phyloP scores from a whole-genome alignment of 2,329 filamentous ascomycete species.

The Sporothrix pallida region DNA sequence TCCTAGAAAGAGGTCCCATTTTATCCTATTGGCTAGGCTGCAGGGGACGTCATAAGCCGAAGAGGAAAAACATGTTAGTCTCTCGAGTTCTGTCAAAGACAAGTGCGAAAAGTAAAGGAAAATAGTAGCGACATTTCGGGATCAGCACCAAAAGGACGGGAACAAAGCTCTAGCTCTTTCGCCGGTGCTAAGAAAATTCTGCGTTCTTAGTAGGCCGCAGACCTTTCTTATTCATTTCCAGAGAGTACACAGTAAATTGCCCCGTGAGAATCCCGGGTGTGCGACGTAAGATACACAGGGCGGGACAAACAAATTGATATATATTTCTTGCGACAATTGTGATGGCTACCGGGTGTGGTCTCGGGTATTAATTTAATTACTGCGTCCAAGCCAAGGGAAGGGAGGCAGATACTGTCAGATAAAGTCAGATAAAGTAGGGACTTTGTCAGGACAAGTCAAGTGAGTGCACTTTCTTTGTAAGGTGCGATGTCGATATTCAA shows the following conservation, averaged over 20 bases:
- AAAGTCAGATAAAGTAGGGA: too few relatives aligned
- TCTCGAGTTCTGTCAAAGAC: not conserved
- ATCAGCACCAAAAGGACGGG: not conserved
- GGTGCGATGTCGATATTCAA: not conserved
- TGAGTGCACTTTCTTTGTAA: not conserved
- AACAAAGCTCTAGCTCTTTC: not conserved
- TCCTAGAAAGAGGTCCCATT: constrained; percentile 1
- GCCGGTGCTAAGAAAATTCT: constrained; percentile 30
- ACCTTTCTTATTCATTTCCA: constrained; percentile 15
- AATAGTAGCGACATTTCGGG: too few relatives aligned
- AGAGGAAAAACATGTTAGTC: not conserved
- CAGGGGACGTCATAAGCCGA: constrained; percentile 19
- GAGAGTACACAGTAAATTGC: not conserved
- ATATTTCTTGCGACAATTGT: not conserved
- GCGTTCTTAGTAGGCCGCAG: constrained; percentile 7
- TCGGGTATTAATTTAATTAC: constrained; percentile 6
- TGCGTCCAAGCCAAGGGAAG: not conserved
- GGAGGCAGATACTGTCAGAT: too few relatives aligned
- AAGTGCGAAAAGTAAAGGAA: not conserved
- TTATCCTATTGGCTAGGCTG: constrained; percentile 32
- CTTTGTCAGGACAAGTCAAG: not conserved
- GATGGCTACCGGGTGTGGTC: constrained; percentile 17
- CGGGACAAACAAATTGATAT: not conserved
- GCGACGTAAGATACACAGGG: not conserved
- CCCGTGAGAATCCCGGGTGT: constrained; percentile 21